These are phyloP conservation scores for Nemania serpens DNA, from an alignment of 2,329 filamentous ascomycete species.

Conservation along the genomic window DNA sequence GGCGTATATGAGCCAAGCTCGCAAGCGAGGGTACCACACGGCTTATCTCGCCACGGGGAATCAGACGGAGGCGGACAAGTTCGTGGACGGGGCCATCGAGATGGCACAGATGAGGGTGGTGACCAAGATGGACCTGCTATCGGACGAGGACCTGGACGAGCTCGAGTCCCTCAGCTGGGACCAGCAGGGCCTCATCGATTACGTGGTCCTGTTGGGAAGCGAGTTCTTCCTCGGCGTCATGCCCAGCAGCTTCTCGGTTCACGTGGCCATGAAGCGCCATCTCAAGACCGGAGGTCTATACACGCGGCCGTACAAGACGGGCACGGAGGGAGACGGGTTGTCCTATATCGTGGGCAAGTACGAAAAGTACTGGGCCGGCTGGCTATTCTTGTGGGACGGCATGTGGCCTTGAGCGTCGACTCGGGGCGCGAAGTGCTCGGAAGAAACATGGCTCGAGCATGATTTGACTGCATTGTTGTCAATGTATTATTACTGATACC, in stretches of 20 bases:
- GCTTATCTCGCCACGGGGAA: slow-evolving; percentile 55
- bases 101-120: slow-evolving; percentile 43
- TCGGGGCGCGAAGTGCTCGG: neutral
- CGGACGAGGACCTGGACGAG: slow-evolving; percentile 39
- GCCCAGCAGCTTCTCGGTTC: slow-evolving; percentile 55
- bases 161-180: slow-evolving; percentile 49
- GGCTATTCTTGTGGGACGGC: slow-evolving; percentile 54
- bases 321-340: slow-evolving; percentile 47
- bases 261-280: slow-evolving; percentile 52
- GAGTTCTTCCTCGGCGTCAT: slow-evolving; percentile 51
- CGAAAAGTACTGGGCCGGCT: slow-evolving; percentile 52
- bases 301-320: slow-evolving; percentile 50
- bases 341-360: slow-evolving; percentile 52
- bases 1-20: slow-evolving; percentile 46
- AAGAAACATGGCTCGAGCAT: neutral
- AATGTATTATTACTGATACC: slow-evolving; percentile 13
- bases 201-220: slow-evolving; percentile 46
- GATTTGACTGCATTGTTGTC: slow-evolving; percentile 8
- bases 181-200: slow-evolving; percentile 51
- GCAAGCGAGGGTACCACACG: slow-evolving; percentile 41
- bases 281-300: slow-evolving; percentile 47
- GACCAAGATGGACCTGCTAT: slow-evolving; percentile 46
- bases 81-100: slow-evolving; percentile 42
- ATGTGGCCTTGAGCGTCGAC: slow-evolving; percentile 45
- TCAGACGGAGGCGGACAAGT: slow-evolving; percentile 46